Evolutionary conservation across 1,284 basidiomycete species (phyloP).

Genomic region (Bondarzewia mesenterica): DNA sequence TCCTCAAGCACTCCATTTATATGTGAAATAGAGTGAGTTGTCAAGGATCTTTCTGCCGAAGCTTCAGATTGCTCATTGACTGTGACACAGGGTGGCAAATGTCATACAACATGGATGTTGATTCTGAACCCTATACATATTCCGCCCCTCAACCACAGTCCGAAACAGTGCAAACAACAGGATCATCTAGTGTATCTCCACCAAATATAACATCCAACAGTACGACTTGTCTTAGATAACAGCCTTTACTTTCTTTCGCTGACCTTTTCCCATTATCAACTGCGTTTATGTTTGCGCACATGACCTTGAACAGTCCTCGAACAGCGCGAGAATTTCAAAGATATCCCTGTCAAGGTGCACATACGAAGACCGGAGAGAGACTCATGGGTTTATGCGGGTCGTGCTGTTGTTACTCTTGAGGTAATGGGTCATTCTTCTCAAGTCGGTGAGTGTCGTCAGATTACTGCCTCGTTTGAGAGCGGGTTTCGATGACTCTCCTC

Average conservation of each 20-base stretch:
- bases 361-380: constrained; percentile 69
- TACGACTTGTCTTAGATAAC: not conserved
- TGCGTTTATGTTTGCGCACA: constrained; percentile 2
- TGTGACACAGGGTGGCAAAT: too few species aligned
- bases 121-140: constrained; percentile 18
- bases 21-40: not conserved
- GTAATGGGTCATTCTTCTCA: constrained; percentile 62
- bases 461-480: not conserved
- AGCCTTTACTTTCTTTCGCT: not conserved
- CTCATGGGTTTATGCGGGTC: constrained; percentile 72
- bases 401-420: constrained; percentile 67
- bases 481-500: not conserved
- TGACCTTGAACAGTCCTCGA: constrained; percentile 14
- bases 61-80: too few species aligned
- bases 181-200: constrained; percentile 1
- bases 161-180: constrained; percentile 1
- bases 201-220: constrained; percentile 3
- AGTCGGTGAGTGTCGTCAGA: constrained; percentile 47
- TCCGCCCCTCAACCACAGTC: constrained; percentile 6
- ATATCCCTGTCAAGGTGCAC: constrained; percentile 78
- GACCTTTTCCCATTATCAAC: not conserved
- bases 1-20: not conserved
- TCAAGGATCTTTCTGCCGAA: too few species aligned
- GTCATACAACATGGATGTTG: constrained; percentile 27
- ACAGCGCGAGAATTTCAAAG: constrained; percentile 52